Conservation (phyloP, 2,329 filamentous ascomycete genomes). For the Ophiostoma quercus region DNA sequence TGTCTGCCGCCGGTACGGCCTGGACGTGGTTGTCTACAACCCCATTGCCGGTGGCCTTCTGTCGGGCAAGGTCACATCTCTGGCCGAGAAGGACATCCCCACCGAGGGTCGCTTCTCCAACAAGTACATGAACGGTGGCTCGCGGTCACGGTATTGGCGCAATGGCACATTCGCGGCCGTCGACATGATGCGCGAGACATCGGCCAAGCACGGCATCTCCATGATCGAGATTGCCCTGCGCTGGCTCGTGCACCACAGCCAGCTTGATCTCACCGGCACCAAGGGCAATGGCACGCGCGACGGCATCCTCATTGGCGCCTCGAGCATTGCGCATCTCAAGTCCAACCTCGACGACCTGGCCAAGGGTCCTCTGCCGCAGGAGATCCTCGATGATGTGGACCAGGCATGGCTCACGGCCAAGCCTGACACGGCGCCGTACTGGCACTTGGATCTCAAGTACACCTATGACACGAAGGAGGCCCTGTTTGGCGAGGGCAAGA, state of each 20-base stretch:
- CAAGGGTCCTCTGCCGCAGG: conserved; percentile 69
- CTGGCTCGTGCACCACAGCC: conserved; percentile 63
- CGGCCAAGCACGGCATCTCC: conserved; percentile 58
- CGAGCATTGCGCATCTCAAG: conserved; percentile 52
- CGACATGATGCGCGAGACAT: conserved; percentile 55
- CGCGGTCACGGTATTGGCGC: conserved; percentile 60
- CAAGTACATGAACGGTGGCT: conserved; percentile 36
- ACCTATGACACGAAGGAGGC: conserved; percentile 59
- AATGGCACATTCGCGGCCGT: conserved; percentile 54
- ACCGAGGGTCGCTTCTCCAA: conserved; percentile 66
- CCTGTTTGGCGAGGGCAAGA: conserved; percentile 44
- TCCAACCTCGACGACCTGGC: conserved; percentile 54
- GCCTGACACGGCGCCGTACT: conserved; percentile 48
- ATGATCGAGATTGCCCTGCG: conserved; percentile 63
- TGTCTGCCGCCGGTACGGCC: conserved; percentile 59
- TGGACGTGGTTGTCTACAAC: conserved; percentile 67
- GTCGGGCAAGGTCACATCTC: conserved; percentile 49
- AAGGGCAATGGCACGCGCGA: conserved; percentile 34
- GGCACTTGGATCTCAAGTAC: conserved; percentile 59
- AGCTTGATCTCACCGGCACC: conserved; percentile 37
- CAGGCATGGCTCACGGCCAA: conserved; percentile 69
- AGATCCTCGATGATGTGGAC: conserved; percentile 69
- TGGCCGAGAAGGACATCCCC: conserved; percentile 38
- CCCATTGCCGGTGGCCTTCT: conserved; percentile 67
- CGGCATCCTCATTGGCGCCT: conserved; percentile 56